A percentile compares a stretch with the other conserved stretches of the same genome.
Conservation (phyloP, 1,139 yeast genomes). For the Debaryomyces coudertii region DNA sequence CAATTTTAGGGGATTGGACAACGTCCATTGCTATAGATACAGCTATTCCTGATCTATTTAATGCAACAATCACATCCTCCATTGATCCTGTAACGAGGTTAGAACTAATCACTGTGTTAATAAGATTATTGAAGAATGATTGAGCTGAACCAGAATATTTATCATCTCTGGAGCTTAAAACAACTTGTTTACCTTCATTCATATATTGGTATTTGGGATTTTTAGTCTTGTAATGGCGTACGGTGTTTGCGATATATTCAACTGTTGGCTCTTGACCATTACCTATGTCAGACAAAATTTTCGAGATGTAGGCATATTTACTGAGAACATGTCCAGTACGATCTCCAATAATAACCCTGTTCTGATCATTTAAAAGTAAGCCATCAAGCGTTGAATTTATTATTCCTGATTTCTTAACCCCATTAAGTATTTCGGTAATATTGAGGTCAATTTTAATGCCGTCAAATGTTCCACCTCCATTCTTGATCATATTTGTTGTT, state of each 20-base stretch:
- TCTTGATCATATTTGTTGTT: slow-evolving; percentile 18
- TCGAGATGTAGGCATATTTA: slow-evolving; percentile 31
- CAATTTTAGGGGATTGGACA: slow-evolving; percentile 27
- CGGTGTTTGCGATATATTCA: slow-evolving; percentile 30
- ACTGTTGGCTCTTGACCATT: slow-evolving; percentile 34
- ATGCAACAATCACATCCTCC: slow-evolving; percentile 31
- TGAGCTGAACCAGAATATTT: slow-evolving; percentile 37
- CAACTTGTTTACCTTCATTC: slow-evolving; percentile 18
- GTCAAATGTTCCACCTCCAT: slow-evolving; percentile 11
- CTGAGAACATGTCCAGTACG: slow-evolving; percentile 29
- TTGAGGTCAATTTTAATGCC: slow-evolving; percentile 28
- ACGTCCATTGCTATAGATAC: slow-evolving; percentile 33
- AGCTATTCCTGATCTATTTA: slow-evolving; percentile 36
- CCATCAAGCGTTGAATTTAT: slow-evolving; percentile 27
- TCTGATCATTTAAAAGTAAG: slow-evolving; percentile 33
- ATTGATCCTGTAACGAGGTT: slow-evolving; percentile 28
- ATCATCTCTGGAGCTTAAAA: slow-evolving; percentile 17
- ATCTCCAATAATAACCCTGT: slow-evolving; percentile 30
- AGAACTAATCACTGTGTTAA: slow-evolving; percentile 32
- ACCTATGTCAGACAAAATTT: slow-evolving; percentile 36
- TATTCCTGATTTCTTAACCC: slow-evolving; percentile 30
- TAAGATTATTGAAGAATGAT: slow-evolving; percentile 36
- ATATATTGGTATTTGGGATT: slow-evolving; percentile 20
- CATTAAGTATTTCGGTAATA: slow-evolving; percentile 21
- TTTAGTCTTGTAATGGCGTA: slow-evolving; percentile 31